Percentiles rank a stretch among this genome's conserved stretches.
These are phyloP conservation scores for Sporothrix pallida DNA, from an alignment of 2,329 filamentous ascomycete species.

Conservation along the genomic window DNA sequence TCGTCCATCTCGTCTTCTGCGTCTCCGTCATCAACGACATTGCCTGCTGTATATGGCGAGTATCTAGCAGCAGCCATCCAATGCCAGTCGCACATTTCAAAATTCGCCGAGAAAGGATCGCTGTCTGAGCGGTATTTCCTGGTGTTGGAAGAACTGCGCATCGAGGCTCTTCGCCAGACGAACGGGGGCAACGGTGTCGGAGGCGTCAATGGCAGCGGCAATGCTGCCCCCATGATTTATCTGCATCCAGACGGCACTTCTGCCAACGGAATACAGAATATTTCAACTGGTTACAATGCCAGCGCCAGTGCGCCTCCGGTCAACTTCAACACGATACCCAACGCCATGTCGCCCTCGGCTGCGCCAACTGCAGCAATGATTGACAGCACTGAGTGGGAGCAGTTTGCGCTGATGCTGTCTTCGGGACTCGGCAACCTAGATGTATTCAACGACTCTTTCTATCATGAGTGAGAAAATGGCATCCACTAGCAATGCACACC, in stretches of 20 bases:
- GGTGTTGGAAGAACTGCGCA: slow-evolving; percentile 32
- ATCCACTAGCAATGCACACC: not conserved
- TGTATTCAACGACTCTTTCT: slow-evolving; percentile 3
- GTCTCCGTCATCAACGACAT: slow-evolving; percentile 7
- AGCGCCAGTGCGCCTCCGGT: not conserved
- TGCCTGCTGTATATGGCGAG: slow-evolving; percentile 40
- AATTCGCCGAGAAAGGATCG: slow-evolving; percentile 48
- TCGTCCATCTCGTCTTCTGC: slow-evolving; percentile 33
- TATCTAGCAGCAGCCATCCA: slow-evolving; percentile 48
- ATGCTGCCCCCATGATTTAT: not conserved
- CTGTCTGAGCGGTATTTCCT: slow-evolving; percentile 49
- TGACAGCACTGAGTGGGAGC: slow-evolving; percentile 18
- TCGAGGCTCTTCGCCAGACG: slow-evolving; percentile 29
- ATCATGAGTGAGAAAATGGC: not conserved
- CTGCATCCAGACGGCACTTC: not conserved
- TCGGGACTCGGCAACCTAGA: slow-evolving; percentile 11
- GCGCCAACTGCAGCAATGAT: slow-evolving; percentile 13
- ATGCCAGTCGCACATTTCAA: slow-evolving; percentile 50
- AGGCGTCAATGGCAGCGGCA: not conserved
- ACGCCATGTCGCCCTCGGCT: not conserved
- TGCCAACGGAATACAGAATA: not conserved
- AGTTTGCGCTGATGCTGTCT: slow-evolving; percentile 27
- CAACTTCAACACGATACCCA: not conserved
- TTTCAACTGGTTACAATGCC: not conserved
- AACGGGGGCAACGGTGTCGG: not conserved